These are phyloP conservation scores for Coleophoma eucalyptorum DNA, from an alignment of 2,329 filamentous ascomycete genomes.

Conservation along the genomic window DNA sequence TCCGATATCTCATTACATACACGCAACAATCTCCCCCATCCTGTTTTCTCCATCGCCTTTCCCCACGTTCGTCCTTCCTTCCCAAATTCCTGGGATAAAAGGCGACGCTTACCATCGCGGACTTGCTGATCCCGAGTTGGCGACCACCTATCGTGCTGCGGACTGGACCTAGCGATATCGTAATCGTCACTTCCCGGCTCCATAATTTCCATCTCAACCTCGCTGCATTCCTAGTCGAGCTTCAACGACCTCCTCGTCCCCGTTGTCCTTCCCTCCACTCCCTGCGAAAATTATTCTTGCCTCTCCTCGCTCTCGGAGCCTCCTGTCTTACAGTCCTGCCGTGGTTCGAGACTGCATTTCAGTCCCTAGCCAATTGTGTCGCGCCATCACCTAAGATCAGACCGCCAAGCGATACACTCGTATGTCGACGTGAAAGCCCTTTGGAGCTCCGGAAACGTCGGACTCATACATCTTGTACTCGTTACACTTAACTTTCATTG, in stretches of 20 bases:
- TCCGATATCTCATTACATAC: too few relatives aligned
- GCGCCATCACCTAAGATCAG: not conserved
- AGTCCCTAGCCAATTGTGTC: not conserved
- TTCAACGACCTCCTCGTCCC: too few relatives aligned
- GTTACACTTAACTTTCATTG: conserved; percentile 13
- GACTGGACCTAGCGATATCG: too few relatives aligned
- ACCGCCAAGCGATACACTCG: not conserved
- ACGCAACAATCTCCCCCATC: too few relatives aligned
- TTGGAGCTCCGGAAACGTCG: conserved; percentile 16
- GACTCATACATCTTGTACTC: conserved; percentile 4
- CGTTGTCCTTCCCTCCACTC: too few relatives aligned
- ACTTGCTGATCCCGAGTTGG: too few relatives aligned
- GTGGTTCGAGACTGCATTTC: not conserved
- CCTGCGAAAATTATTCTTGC: not conserved
- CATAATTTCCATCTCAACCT: not conserved
- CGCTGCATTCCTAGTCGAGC: too few relatives aligned
- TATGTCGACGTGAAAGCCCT: conserved; percentile 10
- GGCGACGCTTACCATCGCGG: too few relatives aligned
- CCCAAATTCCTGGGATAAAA: too few relatives aligned
- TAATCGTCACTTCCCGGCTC: not conserved
- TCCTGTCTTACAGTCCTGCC: not conserved
- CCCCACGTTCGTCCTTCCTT: too few relatives aligned
- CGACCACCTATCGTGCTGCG: too few relatives aligned
- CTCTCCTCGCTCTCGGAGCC: not conserved
- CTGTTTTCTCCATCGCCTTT: too few relatives aligned